A percentile compares a stretch with the other conserved stretches of the same genome.
Conservation (phyloP, 169 alveolate genomes). For the Amoebophrya sp. region DNA sequence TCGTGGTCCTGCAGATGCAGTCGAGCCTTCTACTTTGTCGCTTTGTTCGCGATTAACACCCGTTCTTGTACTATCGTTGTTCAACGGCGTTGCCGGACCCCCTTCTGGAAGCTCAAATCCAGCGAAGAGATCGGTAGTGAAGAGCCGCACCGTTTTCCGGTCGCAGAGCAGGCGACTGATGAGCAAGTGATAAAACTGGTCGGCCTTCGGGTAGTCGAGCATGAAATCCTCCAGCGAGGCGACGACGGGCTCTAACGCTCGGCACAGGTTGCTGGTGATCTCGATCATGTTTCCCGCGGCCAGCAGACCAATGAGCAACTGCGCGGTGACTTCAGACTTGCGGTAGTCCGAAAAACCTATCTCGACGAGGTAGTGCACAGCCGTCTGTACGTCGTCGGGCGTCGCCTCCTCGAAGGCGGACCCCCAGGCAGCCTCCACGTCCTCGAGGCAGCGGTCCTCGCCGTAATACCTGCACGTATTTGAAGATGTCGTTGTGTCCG, state of each 20-base stretch:
- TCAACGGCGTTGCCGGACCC: neutral
- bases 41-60: too few relatives aligned
- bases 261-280: neutral
- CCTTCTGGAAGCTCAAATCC: neutral
- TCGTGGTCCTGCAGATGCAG: too few relatives aligned
- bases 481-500: neutral
- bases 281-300: too few relatives aligned
- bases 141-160: neutral
- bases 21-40: too few relatives aligned
- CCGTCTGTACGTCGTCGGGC: conserved; percentile 1
- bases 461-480: neutral
- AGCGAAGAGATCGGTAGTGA: neutral
- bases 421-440: neutral
- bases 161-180: neutral
- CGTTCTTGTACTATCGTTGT: neutral
- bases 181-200: neutral
- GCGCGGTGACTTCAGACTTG: neutral
- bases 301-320: neutral
- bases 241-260: neutral
- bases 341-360: neutral
- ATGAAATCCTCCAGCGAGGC: neutral
- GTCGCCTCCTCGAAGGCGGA: neutral
- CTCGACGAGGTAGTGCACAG: neutral
- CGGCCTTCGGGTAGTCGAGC: conserved; percentile 11
- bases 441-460: neutral